phyloP scores from a whole-genome alignment of 2,329 filamentous ascomycete genomes.

The Pestalotiopsis sp. region DNA sequence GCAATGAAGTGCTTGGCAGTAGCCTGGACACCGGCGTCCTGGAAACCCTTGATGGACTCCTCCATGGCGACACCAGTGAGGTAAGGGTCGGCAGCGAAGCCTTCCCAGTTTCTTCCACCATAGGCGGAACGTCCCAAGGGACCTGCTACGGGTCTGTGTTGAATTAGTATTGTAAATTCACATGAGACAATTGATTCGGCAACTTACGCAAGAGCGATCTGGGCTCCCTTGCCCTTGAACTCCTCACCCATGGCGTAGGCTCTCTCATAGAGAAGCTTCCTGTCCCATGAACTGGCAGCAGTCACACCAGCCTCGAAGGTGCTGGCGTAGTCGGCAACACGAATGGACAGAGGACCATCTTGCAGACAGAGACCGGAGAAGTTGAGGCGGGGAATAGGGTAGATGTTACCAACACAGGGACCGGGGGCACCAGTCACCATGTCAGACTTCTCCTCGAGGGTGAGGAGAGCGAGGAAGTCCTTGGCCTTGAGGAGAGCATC shows the following conservation, averaged over 20 bases:
- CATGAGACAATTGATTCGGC: background rate
- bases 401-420: conserved; percentile 28
- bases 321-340: conserved; percentile 66
- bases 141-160: conserved; percentile 41
- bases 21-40: conserved; percentile 40
- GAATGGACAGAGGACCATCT: conserved; percentile 69
- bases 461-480: conserved; percentile 24
- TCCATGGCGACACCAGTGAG: conserved; percentile 59
- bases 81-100: conserved; percentile 66
- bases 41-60: conserved; percentile 34
- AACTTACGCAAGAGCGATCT: conserved; percentile 58
- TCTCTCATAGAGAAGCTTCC: conserved; percentile 54
- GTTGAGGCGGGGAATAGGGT: conserved; percentile 55
- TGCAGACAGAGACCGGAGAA: conserved; percentile 67
- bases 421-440: conserved; percentile 21
- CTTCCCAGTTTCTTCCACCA: conserved; percentile 68
- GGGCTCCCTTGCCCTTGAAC: conserved; percentile 72
- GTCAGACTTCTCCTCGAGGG: conserved; percentile 19
- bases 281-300: conserved; percentile 72
- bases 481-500: conserved; percentile 38
- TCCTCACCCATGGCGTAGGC: conserved; percentile 54
- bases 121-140: conserved; percentile 46
- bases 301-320: conserved; percentile 73
- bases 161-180: background rate
- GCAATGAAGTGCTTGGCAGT: conserved; percentile 41